A percentile compares a stretch with the other conserved stretches of the same genome.
These are phyloP conservation scores for Venturia oleaginea DNA, from an alignment of 2,329 filamentous ascomycete genomes.

Conservation along the genomic window DNA sequence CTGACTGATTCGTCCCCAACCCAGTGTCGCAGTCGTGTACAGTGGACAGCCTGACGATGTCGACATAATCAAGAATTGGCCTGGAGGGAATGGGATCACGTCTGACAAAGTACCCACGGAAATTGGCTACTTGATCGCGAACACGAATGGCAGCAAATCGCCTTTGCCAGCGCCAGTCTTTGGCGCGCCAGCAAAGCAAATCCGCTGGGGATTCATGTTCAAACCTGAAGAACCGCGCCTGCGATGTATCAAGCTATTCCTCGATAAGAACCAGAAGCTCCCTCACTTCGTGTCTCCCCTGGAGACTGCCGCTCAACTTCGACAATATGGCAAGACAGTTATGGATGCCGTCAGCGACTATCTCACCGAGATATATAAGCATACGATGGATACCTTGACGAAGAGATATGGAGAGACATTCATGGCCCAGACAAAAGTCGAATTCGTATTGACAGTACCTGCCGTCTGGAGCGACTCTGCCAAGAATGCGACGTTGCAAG, in stretches of 20 bases:
- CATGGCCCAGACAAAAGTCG: slow-evolving; percentile 64
- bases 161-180: not conserved
- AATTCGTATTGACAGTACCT: slow-evolving; percentile 73
- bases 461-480: slow-evolving; percentile 79
- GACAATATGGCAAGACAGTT: slow-evolving; percentile 65
- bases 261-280: slow-evolving; percentile 70
- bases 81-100: slow-evolving; percentile 76
- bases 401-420: slow-evolving; percentile 69
- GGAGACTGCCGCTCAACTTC: slow-evolving; percentile 68
- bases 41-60: slow-evolving; percentile 69
- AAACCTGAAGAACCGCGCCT: slow-evolving; percentile 66
- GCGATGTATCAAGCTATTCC: slow-evolving; percentile 75
- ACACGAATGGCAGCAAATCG: slow-evolving; percentile 11
- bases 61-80: slow-evolving; percentile 79
- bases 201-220: slow-evolving; percentile 78
- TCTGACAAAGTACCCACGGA: slow-evolving; percentile 80
- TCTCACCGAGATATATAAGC: slow-evolving; percentile 63
- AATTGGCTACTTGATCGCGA: slow-evolving; percentile 44
- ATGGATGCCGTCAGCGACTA: slow-evolving; percentile 74
- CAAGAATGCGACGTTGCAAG: slow-evolving; percentile 73
- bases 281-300: slow-evolving; percentile 72
- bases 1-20: slow-evolving; percentile 4
- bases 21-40: slow-evolving; percentile 62
- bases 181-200: slow-evolving; percentile 17
- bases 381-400: slow-evolving; percentile 70